phyloP scores from a whole-genome alignment of 2,329 filamentous ascomycete genomes.

The Phialocephala sp. region DNA sequence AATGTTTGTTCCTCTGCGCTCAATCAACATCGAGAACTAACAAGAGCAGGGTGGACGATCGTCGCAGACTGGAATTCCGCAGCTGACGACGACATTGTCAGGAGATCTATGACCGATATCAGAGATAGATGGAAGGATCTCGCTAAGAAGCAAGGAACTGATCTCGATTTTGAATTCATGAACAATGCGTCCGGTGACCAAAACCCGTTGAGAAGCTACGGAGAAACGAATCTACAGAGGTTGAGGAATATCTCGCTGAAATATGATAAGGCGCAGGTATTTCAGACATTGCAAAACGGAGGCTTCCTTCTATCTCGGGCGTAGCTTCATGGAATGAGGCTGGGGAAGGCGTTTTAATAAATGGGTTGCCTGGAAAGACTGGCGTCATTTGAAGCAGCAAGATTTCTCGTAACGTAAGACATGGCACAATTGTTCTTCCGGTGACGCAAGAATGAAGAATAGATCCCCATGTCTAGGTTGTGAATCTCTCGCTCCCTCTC shows the following conservation, averaged over 20 bases:
- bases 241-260: slow-evolving; percentile 6
- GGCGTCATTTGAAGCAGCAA: neutral
- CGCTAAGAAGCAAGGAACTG: slow-evolving; percentile 6
- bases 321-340: neutral
- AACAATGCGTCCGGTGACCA: slow-evolving; percentile 14
- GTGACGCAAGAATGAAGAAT: neutral
- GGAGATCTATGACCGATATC: neutral
- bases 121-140: slow-evolving; percentile 4
- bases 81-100: slow-evolving; percentile 7
- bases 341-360: neutral
- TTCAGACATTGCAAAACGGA: slow-evolving; percentile 13
- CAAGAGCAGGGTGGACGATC: neutral
- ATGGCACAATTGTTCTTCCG: neutral
- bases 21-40: neutral
- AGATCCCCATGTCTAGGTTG: neutral
- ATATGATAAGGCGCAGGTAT: slow-evolving; percentile 12
- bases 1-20: neutral
- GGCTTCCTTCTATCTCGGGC: slow-evolving; percentile 6
- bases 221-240: slow-evolving; percentile 7
- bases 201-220: slow-evolving; percentile 11
- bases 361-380: neutral
- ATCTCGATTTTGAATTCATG: slow-evolving; percentile 11
- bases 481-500: neutral
- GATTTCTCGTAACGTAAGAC: neutral
- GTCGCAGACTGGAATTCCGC: slow-evolving; percentile 3